These are phyloP conservation scores for Geotrichum aggregatum DNA, from an alignment of 1,139 yeast species.

Conservation along the genomic window DNA sequence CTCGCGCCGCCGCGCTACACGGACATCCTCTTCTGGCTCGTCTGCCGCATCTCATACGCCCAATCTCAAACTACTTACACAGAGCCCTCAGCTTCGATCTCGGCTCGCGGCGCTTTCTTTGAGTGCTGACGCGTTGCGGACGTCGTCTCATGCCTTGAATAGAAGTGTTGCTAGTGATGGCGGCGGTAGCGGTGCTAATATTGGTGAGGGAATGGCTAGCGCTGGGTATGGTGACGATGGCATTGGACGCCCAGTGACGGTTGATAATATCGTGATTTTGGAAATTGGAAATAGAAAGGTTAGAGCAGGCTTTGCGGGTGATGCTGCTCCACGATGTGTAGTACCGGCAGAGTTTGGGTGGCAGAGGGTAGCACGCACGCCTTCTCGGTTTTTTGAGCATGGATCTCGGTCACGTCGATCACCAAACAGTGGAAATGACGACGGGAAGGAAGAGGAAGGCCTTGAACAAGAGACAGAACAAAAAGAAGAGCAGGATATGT, in stretches of 20 bases:
- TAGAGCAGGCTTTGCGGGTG: slow-evolving; percentile 21
- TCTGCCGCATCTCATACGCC: slow-evolving; percentile 5
- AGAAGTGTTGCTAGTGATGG: neutral
- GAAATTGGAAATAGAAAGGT: slow-evolving; percentile 22
- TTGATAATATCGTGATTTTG: slow-evolving; percentile 18
- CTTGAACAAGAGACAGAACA: neutral
- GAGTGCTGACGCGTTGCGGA: slow-evolving; percentile 8
- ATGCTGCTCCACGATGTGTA: slow-evolving; percentile 16
- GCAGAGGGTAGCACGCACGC: slow-evolving; percentile 6
- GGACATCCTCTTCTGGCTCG: neutral
- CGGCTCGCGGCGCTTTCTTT: slow-evolving; percentile 20
- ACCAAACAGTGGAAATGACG: no score
- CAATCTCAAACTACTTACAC: slow-evolving; percentile 8
- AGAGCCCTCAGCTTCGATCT: slow-evolving; percentile 21
- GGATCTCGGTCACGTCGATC: neutral
- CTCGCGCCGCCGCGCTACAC: neutral
- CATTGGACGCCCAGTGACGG: slow-evolving; percentile 1
- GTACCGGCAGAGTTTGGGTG: slow-evolving; percentile 20
- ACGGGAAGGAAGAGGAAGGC: neutral
- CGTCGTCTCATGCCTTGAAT: neutral
- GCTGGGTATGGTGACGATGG: neutral
- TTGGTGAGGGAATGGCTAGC: neutral
- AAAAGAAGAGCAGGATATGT: neutral
- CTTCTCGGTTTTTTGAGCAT: slow-evolving; percentile 1
- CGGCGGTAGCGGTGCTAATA: neutral